A percentile compares a stretch with the other conserved stretches of the same genome.
phyloP scores from a whole-genome alignment of 2,329 filamentous ascomycete genomes.

The Trichoderma harzianum region DNA sequence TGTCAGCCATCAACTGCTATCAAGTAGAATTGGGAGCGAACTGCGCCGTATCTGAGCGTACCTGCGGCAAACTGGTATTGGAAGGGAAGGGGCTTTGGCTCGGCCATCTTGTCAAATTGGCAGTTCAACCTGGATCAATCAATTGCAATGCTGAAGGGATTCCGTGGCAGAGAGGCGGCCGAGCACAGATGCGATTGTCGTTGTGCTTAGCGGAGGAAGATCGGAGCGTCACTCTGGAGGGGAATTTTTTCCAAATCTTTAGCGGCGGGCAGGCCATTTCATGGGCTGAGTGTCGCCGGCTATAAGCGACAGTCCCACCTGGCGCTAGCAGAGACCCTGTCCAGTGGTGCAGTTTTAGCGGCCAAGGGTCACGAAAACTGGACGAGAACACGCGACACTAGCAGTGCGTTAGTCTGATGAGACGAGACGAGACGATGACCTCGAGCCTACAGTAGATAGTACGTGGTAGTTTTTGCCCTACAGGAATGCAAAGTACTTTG shows the following conservation, averaged over 20 bases:
- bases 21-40: neutral
- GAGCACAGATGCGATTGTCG: conserved; percentile 11
- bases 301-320: conserved; percentile 18
- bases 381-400: conserved; percentile 7
- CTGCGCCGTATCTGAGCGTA: conserved; percentile 39
- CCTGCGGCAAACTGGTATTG: conserved; percentile 93
- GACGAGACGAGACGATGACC: neutral
- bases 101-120: conserved; percentile 51
- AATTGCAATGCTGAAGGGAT: conserved; percentile 18
- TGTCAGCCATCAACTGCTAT: conserved; percentile 16
- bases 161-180: conserved; percentile 22
- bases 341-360: neutral
- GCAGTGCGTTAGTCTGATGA: neutral
- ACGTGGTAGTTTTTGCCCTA: neutral
- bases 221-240: conserved; percentile 16
- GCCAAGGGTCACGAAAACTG: neutral
- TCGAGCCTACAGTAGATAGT: neutral
- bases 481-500: neutral
- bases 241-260: conserved; percentile 9
- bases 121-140: neutral
- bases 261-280: conserved; percentile 1
- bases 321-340: conserved; percentile 5
- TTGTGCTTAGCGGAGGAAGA: conserved; percentile 16
- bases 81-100: conserved; percentile 79
- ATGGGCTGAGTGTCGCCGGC: conserved; percentile 14